phyloP scores from a whole-genome alignment of 208 protist species.

The Acanthamoeba healyi region DNA sequence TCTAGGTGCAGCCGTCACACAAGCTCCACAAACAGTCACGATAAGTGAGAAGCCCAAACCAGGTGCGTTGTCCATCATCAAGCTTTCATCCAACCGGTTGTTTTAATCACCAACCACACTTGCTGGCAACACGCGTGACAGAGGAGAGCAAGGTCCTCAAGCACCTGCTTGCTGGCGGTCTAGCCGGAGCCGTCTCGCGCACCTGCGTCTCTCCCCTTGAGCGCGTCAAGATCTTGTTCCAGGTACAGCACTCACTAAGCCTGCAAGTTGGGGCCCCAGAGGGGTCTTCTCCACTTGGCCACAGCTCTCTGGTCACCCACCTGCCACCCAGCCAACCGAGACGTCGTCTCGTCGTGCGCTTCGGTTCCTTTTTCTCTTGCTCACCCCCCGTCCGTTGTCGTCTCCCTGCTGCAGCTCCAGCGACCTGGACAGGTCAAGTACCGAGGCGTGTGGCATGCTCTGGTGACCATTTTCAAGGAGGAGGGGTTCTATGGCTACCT shows the following conservation, averaged over 20 bases:
- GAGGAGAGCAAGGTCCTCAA: slow-evolving; percentile 86
- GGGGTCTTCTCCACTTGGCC: not conserved
- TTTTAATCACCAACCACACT: not conserved
- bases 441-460: slow-evolving; percentile 86
- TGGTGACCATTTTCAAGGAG: slow-evolving; percentile 91
- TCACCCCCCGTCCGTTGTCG: not conserved
- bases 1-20: not conserved
- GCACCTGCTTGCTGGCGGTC: slow-evolving; percentile 94
- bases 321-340: no score
- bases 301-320: no score
- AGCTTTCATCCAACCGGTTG: not conserved
- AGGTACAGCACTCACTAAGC: slow-evolving; percentile 94
- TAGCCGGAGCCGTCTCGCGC: slow-evolving; percentile 95
- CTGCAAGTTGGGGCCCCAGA: not conserved
- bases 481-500: slow-evolving; percentile 93
- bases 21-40: slow-evolving; percentile 13
- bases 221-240: slow-evolving; percentile 96
- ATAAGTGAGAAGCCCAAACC: slow-evolving; percentile 45
- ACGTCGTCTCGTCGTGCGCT: no score
- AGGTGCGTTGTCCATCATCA: not conserved
- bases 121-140: not conserved
- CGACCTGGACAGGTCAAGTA: slow-evolving; percentile 62
- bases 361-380: slow-evolving; percentile 1
- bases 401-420: slow-evolving; percentile 8
- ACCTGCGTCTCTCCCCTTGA: slow-evolving; percentile 95